Evolutionary conservation across 768 basidiomycete genomes (phyloP), one percentile per base, ranked within the genome.

Genomic region (Hygrocybe coccinea): DNA sequence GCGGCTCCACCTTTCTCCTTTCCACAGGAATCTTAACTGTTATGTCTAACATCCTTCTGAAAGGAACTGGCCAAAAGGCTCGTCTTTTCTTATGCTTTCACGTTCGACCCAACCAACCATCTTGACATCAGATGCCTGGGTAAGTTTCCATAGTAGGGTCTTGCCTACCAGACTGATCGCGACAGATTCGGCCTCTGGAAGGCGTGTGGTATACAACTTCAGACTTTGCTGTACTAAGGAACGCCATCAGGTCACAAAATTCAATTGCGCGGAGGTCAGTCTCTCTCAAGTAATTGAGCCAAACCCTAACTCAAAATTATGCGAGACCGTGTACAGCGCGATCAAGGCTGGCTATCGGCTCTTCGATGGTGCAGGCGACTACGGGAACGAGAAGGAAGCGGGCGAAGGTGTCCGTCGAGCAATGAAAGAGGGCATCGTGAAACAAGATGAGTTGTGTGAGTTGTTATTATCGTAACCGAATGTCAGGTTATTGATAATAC

Each of bases 361-460:
- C 53, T 77, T 95, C 54, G 91, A 93, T 55, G 86, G 89, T 57
- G 91, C 91, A 33, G 82, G 83, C 60, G 89, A 91, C 72, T 93
- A 92, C 67, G 91, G 88, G 7, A 95, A 95, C 60, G 93, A 95
- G 72, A 88, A 85, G 64, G 84, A 92, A 69, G 86, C 87, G 4
- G 91, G 89, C 1, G 78, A 84, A 63, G 91, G 91, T 59, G 79
- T 94, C 55, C 78, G 76, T 51, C 82, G 84, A 12, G 91, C 91
- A n/a, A 79, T 94, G 60, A 67, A 74, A 38, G 89, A 91, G 6
- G 91, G 92, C 12, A 66, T 94, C 36, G 87, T 95, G 56, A 91
- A 88, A 71, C 81, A 93, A 35, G 89, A 92, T 69, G 92, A 95
- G 11, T 74, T 95, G 29, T 91, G 87, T 88, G 68, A 73, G 86